phyloP scores from a whole-genome alignment of 2,329 filamentous ascomycete genomes.

The Diaporthe longicolla region DNA sequence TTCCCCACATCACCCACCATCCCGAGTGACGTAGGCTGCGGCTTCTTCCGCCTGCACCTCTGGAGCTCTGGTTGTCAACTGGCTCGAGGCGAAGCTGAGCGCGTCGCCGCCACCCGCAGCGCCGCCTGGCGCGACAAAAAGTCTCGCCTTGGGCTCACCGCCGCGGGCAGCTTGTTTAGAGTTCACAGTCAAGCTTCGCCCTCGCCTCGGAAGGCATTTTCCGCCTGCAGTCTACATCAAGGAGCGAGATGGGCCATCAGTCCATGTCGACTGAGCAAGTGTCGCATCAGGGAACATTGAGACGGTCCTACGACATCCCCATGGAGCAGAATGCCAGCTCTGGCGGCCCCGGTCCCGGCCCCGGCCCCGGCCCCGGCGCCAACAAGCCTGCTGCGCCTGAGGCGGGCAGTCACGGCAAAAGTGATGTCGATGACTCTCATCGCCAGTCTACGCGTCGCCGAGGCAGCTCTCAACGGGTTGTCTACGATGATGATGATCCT shows the following conservation, averaged over 20 bases:
- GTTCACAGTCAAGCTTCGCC: background rate
- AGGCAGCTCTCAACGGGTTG: background rate
- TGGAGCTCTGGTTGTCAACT: background rate
- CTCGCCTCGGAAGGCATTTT: background rate
- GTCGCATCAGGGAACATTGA: constrained; percentile 35
- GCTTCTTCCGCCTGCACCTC: constrained; percentile 19
- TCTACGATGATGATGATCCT: constrained; percentile 34
- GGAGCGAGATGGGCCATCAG: background rate
- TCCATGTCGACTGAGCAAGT: constrained; percentile 32
- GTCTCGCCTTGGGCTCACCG: background rate
- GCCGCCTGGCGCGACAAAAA: constrained; percentile 23
- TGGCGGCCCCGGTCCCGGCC: constrained; percentile 2
- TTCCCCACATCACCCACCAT: constrained; percentile 12
- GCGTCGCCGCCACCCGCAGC: constrained; percentile 28
- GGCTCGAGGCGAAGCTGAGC: constrained; percentile 14
- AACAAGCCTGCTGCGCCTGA: constrained; percentile 36
- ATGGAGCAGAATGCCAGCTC: constrained; percentile 29
- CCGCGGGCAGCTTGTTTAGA: background rate
- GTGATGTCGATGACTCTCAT: background rate
- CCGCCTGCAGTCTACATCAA: background rate
- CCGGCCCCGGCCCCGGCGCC: background rate
- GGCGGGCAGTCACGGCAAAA: constrained; percentile 15
- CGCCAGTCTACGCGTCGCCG: constrained; percentile 6
- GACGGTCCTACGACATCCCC: constrained; percentile 37
- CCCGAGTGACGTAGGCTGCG: constrained; percentile 37